Evolutionary conservation across 2,329 filamentous ascomycete genomes (phyloP).

Genomic region (Berkeleyomyces rouxiae): DNA sequence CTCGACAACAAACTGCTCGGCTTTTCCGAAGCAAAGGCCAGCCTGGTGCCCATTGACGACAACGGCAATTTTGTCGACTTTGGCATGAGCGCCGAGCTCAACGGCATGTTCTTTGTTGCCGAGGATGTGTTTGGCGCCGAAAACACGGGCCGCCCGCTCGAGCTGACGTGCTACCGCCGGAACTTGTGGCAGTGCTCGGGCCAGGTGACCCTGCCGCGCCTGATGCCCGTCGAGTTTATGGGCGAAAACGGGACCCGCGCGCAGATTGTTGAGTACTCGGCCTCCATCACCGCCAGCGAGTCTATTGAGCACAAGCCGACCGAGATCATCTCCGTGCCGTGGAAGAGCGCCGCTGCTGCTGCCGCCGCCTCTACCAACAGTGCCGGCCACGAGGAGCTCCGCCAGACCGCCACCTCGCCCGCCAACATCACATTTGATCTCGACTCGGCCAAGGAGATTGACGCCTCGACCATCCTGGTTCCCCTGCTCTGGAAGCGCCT

Average conservation of each 20-base stretch:
- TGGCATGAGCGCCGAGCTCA: conserved; percentile 56
- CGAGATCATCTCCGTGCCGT: conserved; percentile 91
- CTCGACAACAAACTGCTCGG: conserved; percentile 57
- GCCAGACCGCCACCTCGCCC: conserved; percentile 31
- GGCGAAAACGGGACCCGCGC: conserved; percentile 30
- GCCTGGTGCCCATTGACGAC: conserved; percentile 48
- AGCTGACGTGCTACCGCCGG: conserved; percentile 85
- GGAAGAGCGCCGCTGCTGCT: conserved; percentile 61
- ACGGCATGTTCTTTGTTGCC: conserved; percentile 79
- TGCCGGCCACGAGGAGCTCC: conserved; percentile 30
- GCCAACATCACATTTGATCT: conserved; percentile 39
- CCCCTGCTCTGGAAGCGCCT: conserved; percentile 85
- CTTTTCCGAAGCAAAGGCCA: conserved; percentile 48
- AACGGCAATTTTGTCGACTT: conserved; percentile 45
- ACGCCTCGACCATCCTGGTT: conserved; percentile 61
- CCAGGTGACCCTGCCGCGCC: conserved; percentile 45
- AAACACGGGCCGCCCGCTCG: conserved; percentile 42
- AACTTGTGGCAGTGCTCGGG: conserved; percentile 94
- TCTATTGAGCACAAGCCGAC: conserved; percentile 83
- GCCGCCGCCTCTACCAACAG: background rate
- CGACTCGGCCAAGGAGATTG: conserved; percentile 47
- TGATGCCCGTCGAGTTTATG: conserved; percentile 5
- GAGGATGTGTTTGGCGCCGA: conserved; percentile 60
- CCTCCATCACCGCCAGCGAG: conserved; percentile 72
- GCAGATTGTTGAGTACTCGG: conserved; percentile 60